Percentiles rank a stretch among this genome's conserved stretches.
phyloP scores from a whole-genome alignment of 768 basidiomycete genomes.

The Xerocomus spinulosus region DNA sequence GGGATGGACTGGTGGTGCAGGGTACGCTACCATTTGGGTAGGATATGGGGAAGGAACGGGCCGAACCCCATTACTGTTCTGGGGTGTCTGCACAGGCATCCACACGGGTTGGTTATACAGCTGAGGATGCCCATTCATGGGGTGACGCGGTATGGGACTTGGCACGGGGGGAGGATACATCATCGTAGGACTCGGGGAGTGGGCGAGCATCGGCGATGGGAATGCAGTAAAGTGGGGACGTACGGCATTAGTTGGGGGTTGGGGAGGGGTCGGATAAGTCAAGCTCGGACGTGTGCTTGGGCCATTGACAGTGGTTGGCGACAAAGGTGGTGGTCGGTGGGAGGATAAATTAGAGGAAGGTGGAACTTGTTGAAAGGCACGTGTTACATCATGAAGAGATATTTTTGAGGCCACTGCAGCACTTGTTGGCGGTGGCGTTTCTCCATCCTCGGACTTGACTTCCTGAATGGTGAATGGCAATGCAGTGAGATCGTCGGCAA shows the following conservation, averaged over 20 bases:
- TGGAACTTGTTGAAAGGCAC: slow-evolving; percentile 85
- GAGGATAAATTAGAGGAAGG: slow-evolving; percentile 46
- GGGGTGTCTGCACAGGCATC: slow-evolving; percentile 50
- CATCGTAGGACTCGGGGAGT: slow-evolving; percentile 63
- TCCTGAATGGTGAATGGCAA: slow-evolving; percentile 81
- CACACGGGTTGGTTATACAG: slow-evolving; percentile 62
- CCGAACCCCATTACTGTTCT: slow-evolving; percentile 51
- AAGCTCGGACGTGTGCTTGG: slow-evolving; percentile 26
- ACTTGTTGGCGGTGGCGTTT: slow-evolving; percentile 66
- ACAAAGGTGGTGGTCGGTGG: slow-evolving; percentile 45
- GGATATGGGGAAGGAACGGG: slow-evolving; percentile 58
- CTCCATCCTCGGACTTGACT: slow-evolving; percentile 82
- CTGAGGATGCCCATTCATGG: slow-evolving; percentile 57
- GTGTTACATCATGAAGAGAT: slow-evolving; percentile 77
- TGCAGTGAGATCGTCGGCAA: slow-evolving; percentile 75
- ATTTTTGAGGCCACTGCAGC: slow-evolving; percentile 60
- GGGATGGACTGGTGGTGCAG: slow-evolving; percentile 43
- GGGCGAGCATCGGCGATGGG: slow-evolving; percentile 66
- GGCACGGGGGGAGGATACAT: slow-evolving; percentile 61
- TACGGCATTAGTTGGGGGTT: slow-evolving; percentile 42
- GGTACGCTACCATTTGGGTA: slow-evolving; percentile 61
- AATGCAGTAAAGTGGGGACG: slow-evolving; percentile 58
- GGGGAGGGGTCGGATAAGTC: slow-evolving; percentile 36
- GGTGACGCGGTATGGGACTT: slow-evolving; percentile 64
- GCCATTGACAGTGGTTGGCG: slow-evolving; percentile 43